phyloP scores from a whole-genome alignment of 257 asterid genomes.

The Echites panduratus region DNA sequence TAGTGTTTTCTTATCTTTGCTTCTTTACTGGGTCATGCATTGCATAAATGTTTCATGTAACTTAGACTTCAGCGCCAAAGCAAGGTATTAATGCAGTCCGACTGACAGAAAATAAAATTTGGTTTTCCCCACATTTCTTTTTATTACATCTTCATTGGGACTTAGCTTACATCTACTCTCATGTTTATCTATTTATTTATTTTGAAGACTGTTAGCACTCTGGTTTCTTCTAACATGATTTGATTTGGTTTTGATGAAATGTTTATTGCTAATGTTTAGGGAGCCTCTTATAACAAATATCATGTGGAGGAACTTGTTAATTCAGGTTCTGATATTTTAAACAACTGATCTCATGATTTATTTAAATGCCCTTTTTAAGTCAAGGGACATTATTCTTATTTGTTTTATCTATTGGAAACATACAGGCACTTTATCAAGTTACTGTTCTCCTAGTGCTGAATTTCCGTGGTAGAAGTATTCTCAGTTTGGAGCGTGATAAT shows the following conservation, averaged over 20 bases:
- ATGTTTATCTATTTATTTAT: not conserved
- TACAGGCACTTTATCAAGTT: slow-evolving; percentile 90
- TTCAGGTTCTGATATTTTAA: slow-evolving; percentile 53
- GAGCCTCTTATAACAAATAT: slow-evolving; percentile 93
- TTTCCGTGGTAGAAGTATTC: slow-evolving; percentile 60
- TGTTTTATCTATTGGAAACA: slow-evolving; percentile 16
- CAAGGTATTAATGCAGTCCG: not conserved
- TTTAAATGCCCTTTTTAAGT: not conserved
- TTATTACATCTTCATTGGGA: not conserved
- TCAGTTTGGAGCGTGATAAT: slow-evolving; percentile 44
- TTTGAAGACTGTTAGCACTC: not conserved
- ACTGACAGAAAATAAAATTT: not conserved
- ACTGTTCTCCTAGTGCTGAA: slow-evolving; percentile 76
- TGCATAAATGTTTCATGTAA: not conserved
- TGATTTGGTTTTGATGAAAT: not conserved
- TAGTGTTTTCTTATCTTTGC: not conserved
- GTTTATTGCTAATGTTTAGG: slow-evolving; percentile 38
- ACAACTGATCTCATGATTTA: not conserved
- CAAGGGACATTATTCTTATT: not conserved
- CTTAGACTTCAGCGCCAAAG: not conserved
- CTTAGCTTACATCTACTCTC: not conserved
- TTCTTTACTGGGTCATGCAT: not conserved
- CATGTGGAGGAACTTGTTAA: slow-evolving; percentile 92
- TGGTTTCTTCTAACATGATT: not conserved
- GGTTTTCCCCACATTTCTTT: not conserved